Evolutionary conservation across 768 basidiomycete species (phyloP).

Genomic region (Boletus subcaerulescens): DNA sequence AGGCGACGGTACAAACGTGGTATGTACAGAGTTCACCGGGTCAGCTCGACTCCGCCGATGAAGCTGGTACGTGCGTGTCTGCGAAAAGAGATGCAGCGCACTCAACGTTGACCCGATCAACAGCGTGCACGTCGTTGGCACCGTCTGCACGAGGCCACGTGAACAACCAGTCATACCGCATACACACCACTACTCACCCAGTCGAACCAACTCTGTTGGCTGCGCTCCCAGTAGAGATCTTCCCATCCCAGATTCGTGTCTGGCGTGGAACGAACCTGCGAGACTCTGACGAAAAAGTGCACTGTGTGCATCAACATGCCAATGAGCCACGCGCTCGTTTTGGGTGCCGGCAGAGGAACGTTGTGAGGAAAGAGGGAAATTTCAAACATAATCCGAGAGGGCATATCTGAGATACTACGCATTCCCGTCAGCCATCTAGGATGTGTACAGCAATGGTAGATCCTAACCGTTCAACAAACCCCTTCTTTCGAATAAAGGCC

Average conservation of each 20-base stretch:
- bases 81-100: conserved; percentile 65
- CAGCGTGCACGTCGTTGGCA: conserved; percentile 57
- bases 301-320: conserved; percentile 65
- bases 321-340: conserved; percentile 61
- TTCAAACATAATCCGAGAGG: conserved; percentile 72
- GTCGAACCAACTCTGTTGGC: conserved; percentile 68
- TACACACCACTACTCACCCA: conserved; percentile 52
- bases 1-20: conserved; percentile 57
- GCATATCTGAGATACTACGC: conserved; percentile 58
- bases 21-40: conserved; percentile 67
- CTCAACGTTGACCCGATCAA: conserved; percentile 56
- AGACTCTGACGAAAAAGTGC: conserved; percentile 63
- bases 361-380: conserved; percentile 83
- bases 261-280: conserved; percentile 51
- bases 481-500: conserved; percentile 59
- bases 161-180: conserved; percentile 10
- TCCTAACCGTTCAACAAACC: conserved; percentile 56
- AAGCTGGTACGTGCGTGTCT: conserved; percentile 66
- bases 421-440: conserved; percentile 12
- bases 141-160: conserved; percentile 45
- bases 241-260: conserved; percentile 78
- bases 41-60: conserved; percentile 50
- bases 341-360: conserved; percentile 65
- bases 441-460: conserved; percentile 1
- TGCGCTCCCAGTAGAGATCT: conserved; percentile 68